Percentiles rank a stretch among this genome's conserved stretches.
These are phyloP conservation scores for Herpotrichia juniperi DNA, from an alignment of 2,329 filamentous ascomycete species.

Conservation along the genomic window DNA sequence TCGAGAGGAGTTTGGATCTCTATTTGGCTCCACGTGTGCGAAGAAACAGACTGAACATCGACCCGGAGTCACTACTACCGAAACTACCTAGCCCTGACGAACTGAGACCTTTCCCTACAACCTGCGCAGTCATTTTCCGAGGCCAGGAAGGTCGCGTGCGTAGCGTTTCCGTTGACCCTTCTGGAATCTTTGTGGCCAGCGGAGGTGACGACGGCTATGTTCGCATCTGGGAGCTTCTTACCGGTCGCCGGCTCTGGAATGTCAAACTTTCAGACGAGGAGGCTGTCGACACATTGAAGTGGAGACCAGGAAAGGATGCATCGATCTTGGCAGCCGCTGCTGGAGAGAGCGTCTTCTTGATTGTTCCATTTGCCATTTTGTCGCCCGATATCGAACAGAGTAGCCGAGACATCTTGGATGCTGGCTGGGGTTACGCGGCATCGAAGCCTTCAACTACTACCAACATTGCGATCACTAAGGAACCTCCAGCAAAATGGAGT, in stretches of 20 bases:
- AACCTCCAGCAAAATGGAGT: slow-evolving; percentile 80
- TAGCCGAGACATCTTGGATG: slow-evolving; percentile 79
- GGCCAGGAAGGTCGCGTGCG: slow-evolving; percentile 90
- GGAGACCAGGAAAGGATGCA: slow-evolving; percentile 83
- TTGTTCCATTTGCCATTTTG: slow-evolving; percentile 70
- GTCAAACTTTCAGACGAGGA: slow-evolving; percentile 77
- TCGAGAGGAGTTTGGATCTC: slow-evolving; percentile 92
- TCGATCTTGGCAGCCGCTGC: slow-evolving; percentile 82
- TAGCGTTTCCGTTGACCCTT: slow-evolving; percentile 82
- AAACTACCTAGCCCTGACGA: slow-evolving; percentile 94
- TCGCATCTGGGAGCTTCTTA: slow-evolving; percentile 85
- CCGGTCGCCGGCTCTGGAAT: slow-evolving; percentile 86
- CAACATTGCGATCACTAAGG: slow-evolving; percentile 67
- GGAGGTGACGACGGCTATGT: slow-evolving; percentile 95
- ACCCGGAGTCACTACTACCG: slow-evolving; percentile 88
- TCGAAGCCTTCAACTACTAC: slow-evolving; percentile 61
- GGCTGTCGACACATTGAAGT: slow-evolving; percentile 83
- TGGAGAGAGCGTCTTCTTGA: slow-evolving; percentile 84
- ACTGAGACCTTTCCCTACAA: slow-evolving; percentile 91
- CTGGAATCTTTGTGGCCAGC: slow-evolving; percentile 83
- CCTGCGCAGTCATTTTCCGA: slow-evolving; percentile 83
- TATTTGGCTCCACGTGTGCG: slow-evolving; percentile 92
- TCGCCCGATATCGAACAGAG: slow-evolving; percentile 75
- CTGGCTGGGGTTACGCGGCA: slow-evolving; percentile 92
- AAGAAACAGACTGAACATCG: slow-evolving; percentile 94